Evolutionary conservation across 176 grass and related monocot species (phyloP).

Genomic region (Triticum monococcum): DNA sequence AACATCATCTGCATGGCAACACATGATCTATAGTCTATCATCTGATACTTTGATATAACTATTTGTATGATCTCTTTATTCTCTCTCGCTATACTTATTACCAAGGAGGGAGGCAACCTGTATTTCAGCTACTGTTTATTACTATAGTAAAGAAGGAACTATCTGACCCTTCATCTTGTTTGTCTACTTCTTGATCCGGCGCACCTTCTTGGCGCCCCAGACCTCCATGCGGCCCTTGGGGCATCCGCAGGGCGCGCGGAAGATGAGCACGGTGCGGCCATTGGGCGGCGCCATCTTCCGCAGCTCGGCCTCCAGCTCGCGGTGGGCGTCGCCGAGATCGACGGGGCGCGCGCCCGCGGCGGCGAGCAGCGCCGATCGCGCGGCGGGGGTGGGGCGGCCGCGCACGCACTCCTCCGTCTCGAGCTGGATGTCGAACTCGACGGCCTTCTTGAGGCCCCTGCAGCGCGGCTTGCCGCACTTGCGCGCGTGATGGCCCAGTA

Average conservation of each 20-base stretch:
- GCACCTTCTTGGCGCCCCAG: conserved; percentile 84
- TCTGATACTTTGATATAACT: conserved; percentile 10
- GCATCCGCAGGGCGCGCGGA: conserved; percentile 79
- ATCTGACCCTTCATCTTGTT: not conserved
- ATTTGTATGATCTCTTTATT: conserved; percentile 38
- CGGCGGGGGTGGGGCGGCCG: conserved; percentile 32
- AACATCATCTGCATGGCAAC: conserved; percentile 4
- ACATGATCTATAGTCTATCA: conserved; percentile 30
- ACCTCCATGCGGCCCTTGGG: conserved; percentile 91
- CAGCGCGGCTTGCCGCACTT: conserved; percentile 92
- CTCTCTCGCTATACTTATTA: conserved; percentile 42
- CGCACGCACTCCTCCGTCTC: conserved; percentile 98
- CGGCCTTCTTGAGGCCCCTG: conserved; percentile 80
- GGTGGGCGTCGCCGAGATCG: conserved; percentile 67
- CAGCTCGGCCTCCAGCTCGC: conserved; percentile 86
- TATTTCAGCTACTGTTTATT: conserved; percentile 18
- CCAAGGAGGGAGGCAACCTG: not conserved
- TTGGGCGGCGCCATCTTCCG: conserved; percentile 97
- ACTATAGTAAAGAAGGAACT: not conserved
- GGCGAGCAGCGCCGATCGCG: conserved; percentile 61
- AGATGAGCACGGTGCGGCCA: conserved; percentile 93
- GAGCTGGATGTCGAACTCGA: conserved; percentile 96
- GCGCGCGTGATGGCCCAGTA: conserved; percentile 74
- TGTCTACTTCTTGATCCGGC: conserved; percentile 86
- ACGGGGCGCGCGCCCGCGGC: conserved; percentile 53